Conservation (phyloP, 306 rosid genomes). For the Quillaja saponaria region DNA sequence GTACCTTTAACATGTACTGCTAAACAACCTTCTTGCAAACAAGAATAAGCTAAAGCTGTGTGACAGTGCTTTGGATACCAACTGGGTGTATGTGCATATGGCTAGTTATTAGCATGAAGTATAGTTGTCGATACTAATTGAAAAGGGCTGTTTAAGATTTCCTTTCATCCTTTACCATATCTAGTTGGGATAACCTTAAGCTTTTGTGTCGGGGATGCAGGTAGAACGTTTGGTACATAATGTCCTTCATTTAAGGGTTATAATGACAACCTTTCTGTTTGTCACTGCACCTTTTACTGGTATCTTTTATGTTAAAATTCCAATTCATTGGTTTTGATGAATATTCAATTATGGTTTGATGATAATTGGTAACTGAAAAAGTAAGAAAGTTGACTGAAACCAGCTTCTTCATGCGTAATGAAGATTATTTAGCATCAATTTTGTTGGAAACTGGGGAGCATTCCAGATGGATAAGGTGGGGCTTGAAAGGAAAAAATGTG, state of each 20-base stretch:
- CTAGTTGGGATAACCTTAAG: background rate
- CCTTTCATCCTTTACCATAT: background rate
- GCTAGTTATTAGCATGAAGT: no score
- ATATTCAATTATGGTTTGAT: background rate
- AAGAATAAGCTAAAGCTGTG: no score
- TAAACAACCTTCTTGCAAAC: no score
- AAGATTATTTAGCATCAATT: background rate
- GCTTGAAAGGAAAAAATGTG: no score
- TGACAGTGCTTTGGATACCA: no score
- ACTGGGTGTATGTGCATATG: no score
- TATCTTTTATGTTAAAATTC: background rate
- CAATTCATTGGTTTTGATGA: background rate
- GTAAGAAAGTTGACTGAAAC: background rate
- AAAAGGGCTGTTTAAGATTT: background rate
- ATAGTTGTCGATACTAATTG: background rate
- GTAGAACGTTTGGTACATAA: conserved; percentile 5
- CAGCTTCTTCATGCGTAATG: background rate
- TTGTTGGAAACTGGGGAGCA: no score
- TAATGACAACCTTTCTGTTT: conserved; percentile 8
- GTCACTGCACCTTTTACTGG: background rate
- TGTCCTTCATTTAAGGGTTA: conserved; percentile 1
- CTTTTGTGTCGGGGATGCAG: background rate
- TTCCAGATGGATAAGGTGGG: no score
- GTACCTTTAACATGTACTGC: no score
- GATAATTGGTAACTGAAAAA: background rate